Base-by-base conservation (phyloP, 345 rosid species). In the Ceriops tagal region DNA sequence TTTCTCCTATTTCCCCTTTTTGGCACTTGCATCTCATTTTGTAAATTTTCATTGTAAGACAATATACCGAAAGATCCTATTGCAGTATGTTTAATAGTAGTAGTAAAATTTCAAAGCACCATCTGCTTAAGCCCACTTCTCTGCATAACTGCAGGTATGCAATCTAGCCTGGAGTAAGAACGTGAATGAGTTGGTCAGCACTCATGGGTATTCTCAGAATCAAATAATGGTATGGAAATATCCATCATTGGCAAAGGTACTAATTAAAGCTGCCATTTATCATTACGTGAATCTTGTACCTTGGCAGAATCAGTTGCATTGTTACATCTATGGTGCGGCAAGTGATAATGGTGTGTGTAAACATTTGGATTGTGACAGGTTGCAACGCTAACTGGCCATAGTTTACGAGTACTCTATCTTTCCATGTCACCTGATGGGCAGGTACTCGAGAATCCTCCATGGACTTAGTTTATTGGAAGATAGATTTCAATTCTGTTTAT, bases 141-240 rank as follows among this genome's bases (percentile, higher is more conserved):
- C 19, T 16, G 10, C 28, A 16, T 22, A 43, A 24, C 31, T 70
- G 71, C 75, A 88, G 87, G 99, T 95, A 16, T 95, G 99, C 82
- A 95, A 95, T 83, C 91, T 95, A 37, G 86, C 87, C 5, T 95
- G 99, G 97, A 95, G 99, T 78, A 95, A 90, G 86, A 95, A 92
- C 71, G 98, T 95, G 69, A 92, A 95, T 71, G 99, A 95, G 84
- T 53, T 90, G 43, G 99, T 95, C 34, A 92, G 99, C 80, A 95
- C 97, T 63, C 99, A 95, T 57, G 99, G 98, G 15, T 92, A 92
- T 73, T 95, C 99, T 32, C 99, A 95, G 69, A 95, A 92, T 81
- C 99, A 92, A 72, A 92, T 95, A 73, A 95, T 88, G 96, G 86
- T 95, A 69, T 92, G 99, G 99, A 95, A 92, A 75, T 89, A 95